Conservation (phyloP, 2,329 filamentous ascomycete genomes). For the Fusarium pseudoanthophilum region DNA sequence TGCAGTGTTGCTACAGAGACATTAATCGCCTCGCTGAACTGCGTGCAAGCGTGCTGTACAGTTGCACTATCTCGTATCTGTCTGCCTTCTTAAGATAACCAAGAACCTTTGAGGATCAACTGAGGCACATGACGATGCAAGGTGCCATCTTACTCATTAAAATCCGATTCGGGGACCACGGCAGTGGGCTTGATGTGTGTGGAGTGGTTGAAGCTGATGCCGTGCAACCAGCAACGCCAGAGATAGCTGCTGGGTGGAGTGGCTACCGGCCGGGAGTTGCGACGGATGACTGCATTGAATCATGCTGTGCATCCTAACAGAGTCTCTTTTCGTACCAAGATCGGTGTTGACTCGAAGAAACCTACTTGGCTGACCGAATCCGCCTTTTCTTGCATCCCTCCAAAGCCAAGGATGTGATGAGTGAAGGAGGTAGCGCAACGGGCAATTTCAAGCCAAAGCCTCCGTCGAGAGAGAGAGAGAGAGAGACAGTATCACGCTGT, state of each 20-base stretch:
- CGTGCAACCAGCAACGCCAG: conserved; percentile 24
- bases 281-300: conserved; percentile 2
- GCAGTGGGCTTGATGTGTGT: conserved; percentile 3
- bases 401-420: not conserved
- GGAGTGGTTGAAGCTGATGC: conserved; percentile 30
- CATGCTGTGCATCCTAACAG: conserved; percentile 14
- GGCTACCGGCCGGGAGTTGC: not conserved
- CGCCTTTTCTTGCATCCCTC: conserved; percentile 1
- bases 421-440: not conserved
- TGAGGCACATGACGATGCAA: conserved; percentile 27
- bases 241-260: conserved; percentile 8
- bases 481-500: not conserved
- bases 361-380: conserved; percentile 2
- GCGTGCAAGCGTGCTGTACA: conserved; percentile 13
- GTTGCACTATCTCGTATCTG: conserved; percentile 25
- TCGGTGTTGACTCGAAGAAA: conserved; percentile 7
- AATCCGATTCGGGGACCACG: not conserved
- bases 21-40: conserved; percentile 5
- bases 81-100: conserved; percentile 23
- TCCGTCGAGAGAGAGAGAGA: not conserved
- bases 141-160: conserved; percentile 9
- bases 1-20: conserved; percentile 3
- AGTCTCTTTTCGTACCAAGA: not conserved
- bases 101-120: conserved; percentile 22
- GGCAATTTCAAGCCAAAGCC: not conserved